Percentiles rank a stretch among this genome's conserved stretches.
phyloP scores from a whole-genome alignment of 1,284 basidiomycete genomes.

The Cutaneotrichosporon arboriforme region DNA sequence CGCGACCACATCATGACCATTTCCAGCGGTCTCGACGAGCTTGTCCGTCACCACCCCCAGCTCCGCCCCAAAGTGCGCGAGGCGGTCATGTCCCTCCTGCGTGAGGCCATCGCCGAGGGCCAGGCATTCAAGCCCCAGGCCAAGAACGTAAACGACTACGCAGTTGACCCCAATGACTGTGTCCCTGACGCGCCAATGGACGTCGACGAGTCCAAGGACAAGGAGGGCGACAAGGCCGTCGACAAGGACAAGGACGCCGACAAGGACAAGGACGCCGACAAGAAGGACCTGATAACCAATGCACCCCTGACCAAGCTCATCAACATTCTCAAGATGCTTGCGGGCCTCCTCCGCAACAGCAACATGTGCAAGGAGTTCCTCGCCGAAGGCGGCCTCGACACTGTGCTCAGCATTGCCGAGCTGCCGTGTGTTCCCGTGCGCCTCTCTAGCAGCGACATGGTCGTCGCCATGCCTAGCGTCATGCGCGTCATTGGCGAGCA shows the following conservation, averaged over 20 bases:
- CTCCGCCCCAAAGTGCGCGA: slow-evolving; percentile 76
- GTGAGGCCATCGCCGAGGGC: slow-evolving; percentile 54
- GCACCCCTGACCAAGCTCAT: slow-evolving; percentile 19
- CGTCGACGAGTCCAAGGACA: slow-evolving; percentile 9
- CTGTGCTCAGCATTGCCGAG: slow-evolving; percentile 69
- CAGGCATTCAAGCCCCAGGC: slow-evolving; percentile 22
- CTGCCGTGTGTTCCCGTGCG: slow-evolving; percentile 86
- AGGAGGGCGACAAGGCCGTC: slow-evolving; percentile 2
- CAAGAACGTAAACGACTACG: slow-evolving; percentile 22
- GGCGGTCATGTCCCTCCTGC: slow-evolving; percentile 63
- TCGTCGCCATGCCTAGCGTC: slow-evolving; percentile 76
- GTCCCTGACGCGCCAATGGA: slow-evolving; percentile 3
- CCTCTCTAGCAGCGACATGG: slow-evolving; percentile 74
- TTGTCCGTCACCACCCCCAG: slow-evolving; percentile 90
- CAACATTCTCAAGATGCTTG: slow-evolving; percentile 22
- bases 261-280: slow-evolving; percentile 9
- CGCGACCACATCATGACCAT: slow-evolving; percentile 87
- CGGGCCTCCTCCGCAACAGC: slow-evolving; percentile 14
- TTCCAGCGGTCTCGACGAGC: slow-evolving; percentile 87
- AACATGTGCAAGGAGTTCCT: slow-evolving; percentile 86
- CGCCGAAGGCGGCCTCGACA: slow-evolving; percentile 61
- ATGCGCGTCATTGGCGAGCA: slow-evolving; percentile 84
- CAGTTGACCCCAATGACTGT: slow-evolving; percentile 4
- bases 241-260: slow-evolving; percentile 7
- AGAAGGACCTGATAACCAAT: slow-evolving; percentile 19